A percentile compares a stretch with the other conserved stretches of the same genome.
phyloP scores from a whole-genome alignment of 1,284 basidiomycete genomes.

The Moesziomyces sp. region DNA sequence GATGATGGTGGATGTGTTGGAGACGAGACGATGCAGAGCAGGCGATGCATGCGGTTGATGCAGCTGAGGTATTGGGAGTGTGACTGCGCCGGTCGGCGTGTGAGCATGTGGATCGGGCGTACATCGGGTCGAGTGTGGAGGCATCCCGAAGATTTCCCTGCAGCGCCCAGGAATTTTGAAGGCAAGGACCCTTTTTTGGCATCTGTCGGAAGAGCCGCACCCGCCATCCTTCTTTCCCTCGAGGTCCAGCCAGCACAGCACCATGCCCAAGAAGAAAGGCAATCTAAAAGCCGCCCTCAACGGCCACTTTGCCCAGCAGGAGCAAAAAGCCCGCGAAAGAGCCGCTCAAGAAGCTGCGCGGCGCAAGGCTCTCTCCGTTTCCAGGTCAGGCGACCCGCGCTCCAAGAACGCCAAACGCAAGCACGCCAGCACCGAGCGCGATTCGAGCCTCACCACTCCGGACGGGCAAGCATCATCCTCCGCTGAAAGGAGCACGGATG shows the following conservation, averaged over 20 bases:
- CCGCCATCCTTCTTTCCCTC: neutral
- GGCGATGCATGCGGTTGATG: no score
- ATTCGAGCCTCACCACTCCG: neutral
- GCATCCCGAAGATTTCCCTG: no score
- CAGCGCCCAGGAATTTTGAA: no score
- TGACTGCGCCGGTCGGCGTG: no score
- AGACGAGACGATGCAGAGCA: no score
- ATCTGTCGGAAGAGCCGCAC: neutral
- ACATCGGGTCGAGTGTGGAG: no score
- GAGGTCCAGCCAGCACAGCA: neutral
- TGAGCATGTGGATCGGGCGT: no score
- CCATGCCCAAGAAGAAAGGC: conserved; percentile 57
- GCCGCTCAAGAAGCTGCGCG: conserved; percentile 47
- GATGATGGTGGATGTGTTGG: no score
- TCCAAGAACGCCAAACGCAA: conserved; percentile 24
- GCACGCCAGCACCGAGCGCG: neutral
- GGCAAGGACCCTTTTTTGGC: no score
- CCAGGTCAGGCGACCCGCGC: conserved; percentile 7
- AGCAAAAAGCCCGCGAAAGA: conserved; percentile 28
- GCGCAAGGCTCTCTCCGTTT: conserved; percentile 47
- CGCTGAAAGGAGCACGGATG: neutral
- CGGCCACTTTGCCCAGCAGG: conserved; percentile 43
- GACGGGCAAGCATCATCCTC: neutral
- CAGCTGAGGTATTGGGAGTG: no score
- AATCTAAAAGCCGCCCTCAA: conserved; percentile 49